Evolutionary conservation across 345 rosid species (phyloP), one percentile per base, ranked within the genome.

Genomic region (Citrus trifoliata): DNA sequence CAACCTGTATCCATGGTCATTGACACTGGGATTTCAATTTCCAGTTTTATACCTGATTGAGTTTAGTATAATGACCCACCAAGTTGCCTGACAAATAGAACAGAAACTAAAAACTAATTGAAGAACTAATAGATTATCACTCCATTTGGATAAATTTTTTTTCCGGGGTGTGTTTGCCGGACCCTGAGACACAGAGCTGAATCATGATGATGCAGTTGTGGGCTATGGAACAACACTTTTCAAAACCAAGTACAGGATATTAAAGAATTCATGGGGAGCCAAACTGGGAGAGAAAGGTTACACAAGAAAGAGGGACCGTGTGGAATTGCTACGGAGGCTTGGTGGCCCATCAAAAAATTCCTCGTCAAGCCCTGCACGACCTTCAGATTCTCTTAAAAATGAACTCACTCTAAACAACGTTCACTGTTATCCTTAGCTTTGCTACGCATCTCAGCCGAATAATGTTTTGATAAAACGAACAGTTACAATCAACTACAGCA

Each of bases 261-360:
- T 91, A 48, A 89, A 83, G 76, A 91, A 91, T 76, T 93, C 97
- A 0, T 89, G 93, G 90, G 95, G 95, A 70, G 27, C 83, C 3
- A 88, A 84, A 81, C 89, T 95, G 97, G 97, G 95, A 46, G 93
- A 92, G 87, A 86, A 88, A 56, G 93, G 92, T 16, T 88, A 86
- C 81, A 80, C 86, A 71, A 88, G 92, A 76, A 83, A 73, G 80
- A 84, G 73, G 91, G 97, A 28, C 83, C 84, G 0, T 89, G 95
- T 75, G 93, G 95, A 12, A 89, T 89, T 61, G 91, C 97, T 24
- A 88, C 88, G 92, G 83, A 83, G 37, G 89, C 91, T 83, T 88
- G 93, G 32, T 88, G 87, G 59, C 95, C 95, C 40, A 24, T 83
- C 81, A 91, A 91, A 83, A 89, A 81, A 27, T 13, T 84, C 95